Evolutionary conservation across 371 early-diverging fungal species (phyloP).

Genomic region (Sporodiniella umbellata): DNA sequence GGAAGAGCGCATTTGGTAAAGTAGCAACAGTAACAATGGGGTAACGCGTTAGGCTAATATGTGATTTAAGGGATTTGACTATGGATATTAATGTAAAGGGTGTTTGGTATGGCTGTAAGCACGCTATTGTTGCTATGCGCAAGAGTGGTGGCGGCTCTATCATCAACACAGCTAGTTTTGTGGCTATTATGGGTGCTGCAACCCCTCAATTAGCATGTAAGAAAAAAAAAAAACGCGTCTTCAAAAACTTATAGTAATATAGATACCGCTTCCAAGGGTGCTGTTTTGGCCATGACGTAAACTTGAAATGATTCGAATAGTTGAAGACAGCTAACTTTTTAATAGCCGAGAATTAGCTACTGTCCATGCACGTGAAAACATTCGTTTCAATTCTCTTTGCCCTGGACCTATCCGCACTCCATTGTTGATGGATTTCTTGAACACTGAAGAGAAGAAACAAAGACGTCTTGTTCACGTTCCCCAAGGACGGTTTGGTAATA

Average conservation of each 20-base stretch:
- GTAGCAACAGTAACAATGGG: background rate
- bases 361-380: conserved; percentile 88
- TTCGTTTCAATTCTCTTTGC: conserved; percentile 85
- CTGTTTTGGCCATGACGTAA: conserved; percentile 84
- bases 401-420: conserved; percentile 86
- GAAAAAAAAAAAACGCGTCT: conserved; percentile 7
- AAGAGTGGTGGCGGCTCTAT: conserved; percentile 73
- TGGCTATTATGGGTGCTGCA: conserved; percentile 81
- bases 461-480: conserved; percentile 82
- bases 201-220: conserved; percentile 88
- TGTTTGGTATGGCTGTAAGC: conserved; percentile 89
- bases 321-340: too few species aligned
- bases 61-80: conserved; percentile 61
- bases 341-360: conserved; percentile 77
- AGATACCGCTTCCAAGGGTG: conserved; percentile 90
- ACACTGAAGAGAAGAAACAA: conserved; percentile 84
- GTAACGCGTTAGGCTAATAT: too few species aligned
- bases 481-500: conserved; percentile 79
- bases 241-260: background rate
- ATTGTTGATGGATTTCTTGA: conserved; percentile 81
- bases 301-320: too few species aligned
- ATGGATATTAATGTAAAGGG: conserved; percentile 89
- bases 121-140: conserved; percentile 79
- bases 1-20: conserved; percentile 76
- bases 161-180: conserved; percentile 87